phyloP scores from a whole-genome alignment of 2,329 filamentous ascomycete genomes.

The Pleochaeta shiraiana region DNA sequence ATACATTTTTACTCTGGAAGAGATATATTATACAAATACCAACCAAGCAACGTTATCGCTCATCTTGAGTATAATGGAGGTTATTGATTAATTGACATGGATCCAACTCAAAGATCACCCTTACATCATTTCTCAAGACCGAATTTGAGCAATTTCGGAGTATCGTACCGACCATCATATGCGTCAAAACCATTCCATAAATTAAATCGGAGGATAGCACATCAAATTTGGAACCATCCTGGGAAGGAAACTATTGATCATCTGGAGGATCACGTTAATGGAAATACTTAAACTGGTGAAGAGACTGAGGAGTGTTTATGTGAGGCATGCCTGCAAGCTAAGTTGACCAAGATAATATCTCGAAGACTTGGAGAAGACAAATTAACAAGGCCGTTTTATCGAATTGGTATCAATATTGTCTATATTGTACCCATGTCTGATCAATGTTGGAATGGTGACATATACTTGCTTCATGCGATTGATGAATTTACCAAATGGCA shows the following conservation, averaged over 20 bases:
- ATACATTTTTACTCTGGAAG: neutral
- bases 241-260: neutral
- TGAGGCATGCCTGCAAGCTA: neutral
- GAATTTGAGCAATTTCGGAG: neutral
- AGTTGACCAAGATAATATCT: neutral
- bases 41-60: neutral
- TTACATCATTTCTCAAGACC: too few species aligned
- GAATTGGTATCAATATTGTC: neutral
- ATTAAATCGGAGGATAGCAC: neutral
- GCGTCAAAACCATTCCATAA: too few species aligned
- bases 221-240: neutral
- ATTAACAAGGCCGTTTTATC: neutral
- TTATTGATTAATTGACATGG: neutral
- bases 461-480: neutral
- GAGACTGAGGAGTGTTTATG: neutral
- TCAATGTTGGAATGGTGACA: neutral
- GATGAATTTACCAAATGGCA: neutral
- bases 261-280: neutral
- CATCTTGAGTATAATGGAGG: neutral
- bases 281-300: neutral
- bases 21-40: neutral
- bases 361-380: neutral
- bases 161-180: too few species aligned
- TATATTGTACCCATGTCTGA: neutral
- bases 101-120: neutral